These are phyloP conservation scores for Thalassiosira sp. DNA, from an alignment of 352 stramenopile genomes.

Conservation along the genomic window DNA sequence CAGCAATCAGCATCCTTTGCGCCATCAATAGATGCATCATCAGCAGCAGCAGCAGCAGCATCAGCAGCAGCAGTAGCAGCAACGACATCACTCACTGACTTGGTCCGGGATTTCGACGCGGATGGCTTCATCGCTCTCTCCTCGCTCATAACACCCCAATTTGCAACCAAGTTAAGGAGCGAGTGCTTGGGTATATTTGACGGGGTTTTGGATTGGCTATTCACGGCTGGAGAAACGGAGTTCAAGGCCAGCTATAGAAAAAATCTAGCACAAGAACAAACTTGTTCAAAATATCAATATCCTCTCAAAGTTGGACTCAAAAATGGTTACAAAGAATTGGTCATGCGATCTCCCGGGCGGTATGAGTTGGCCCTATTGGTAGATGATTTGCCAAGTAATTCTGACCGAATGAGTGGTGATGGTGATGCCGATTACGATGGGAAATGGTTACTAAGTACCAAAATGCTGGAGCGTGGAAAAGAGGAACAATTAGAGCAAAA, in stretches of 20 bases:
- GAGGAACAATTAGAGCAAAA: not conserved
- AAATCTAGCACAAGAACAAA: not conserved
- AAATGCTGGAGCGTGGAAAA: constrained; percentile 4
- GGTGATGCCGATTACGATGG: not conserved
- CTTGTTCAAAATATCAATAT: constrained; percentile 39
- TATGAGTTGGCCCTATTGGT: constrained; percentile 59
- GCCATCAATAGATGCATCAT: no score
- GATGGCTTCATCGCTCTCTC: constrained; percentile 15
- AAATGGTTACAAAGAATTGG: constrained; percentile 69
- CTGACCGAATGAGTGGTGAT: not conserved
- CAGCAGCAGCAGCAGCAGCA: no score
- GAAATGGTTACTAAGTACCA: not conserved
- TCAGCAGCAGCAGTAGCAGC: no score
- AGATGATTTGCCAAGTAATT: not conserved
- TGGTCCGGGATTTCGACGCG: not conserved
- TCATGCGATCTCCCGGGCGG: constrained; percentile 70
- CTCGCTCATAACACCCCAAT: not conserved
- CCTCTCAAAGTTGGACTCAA: constrained; percentile 54
- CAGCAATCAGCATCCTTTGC: no score
- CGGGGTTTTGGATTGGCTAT: not conserved
- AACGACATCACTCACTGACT: not conserved
- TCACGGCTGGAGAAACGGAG: not conserved
- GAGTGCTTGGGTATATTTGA: constrained; percentile 6
- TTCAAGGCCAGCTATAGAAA: not conserved
- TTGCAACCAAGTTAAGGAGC: not conserved